A percentile compares a stretch with the other conserved stretches of the same genome.
These are phyloP conservation scores for Saccharomycopsis crataegensis DNA, from an alignment of 1,139 yeast species.

Conservation along the genomic window DNA sequence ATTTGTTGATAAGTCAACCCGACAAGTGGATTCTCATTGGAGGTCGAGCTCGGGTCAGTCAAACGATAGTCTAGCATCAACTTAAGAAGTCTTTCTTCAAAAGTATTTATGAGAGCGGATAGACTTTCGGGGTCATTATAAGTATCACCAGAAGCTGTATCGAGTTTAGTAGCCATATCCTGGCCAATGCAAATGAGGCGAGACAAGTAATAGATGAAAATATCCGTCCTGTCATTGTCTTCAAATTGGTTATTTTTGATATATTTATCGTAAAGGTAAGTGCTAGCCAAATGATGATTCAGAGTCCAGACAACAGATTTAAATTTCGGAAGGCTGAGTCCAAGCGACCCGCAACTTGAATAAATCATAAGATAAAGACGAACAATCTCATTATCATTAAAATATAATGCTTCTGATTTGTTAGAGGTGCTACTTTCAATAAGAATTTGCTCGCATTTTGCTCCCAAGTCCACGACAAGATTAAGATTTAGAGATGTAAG, in stretches of 20 bases:
- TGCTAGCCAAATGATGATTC: slow-evolving; percentile 30
- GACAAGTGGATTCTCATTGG: slow-evolving; percentile 17
- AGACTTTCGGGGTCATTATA: slow-evolving; percentile 6
- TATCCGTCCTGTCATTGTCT: slow-evolving; percentile 20
- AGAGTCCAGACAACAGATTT: slow-evolving; percentile 41
- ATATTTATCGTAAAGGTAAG: slow-evolving; percentile 31
- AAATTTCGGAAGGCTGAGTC: slow-evolving; percentile 42
- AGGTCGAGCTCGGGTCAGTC: slow-evolving; percentile 14
- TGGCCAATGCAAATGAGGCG: slow-evolving; percentile 18
- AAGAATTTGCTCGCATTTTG: slow-evolving; percentile 27
- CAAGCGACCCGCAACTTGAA: slow-evolving; percentile 43
- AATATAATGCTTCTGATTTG: slow-evolving; percentile 23
- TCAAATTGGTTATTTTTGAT: slow-evolving; percentile 25
- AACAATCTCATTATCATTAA: slow-evolving; percentile 22
- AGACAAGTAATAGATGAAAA: slow-evolving; percentile 14
- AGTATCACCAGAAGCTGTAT: background rate
- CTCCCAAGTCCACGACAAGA: slow-evolving; percentile 42
- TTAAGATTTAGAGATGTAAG: slow-evolving; percentile 39
- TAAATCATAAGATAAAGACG: slow-evolving; percentile 41
- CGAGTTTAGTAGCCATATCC: slow-evolving; percentile 10
- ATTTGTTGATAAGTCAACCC: slow-evolving; percentile 39
- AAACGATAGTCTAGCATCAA: slow-evolving; percentile 18
- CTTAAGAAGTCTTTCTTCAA: slow-evolving; percentile 16
- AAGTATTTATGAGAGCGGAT: slow-evolving; percentile 6
- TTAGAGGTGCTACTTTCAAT: background rate